Base-by-base conservation (phyloP, 2,329 filamentous ascomycete genomes). In the Fusarium sacchari region DNA sequence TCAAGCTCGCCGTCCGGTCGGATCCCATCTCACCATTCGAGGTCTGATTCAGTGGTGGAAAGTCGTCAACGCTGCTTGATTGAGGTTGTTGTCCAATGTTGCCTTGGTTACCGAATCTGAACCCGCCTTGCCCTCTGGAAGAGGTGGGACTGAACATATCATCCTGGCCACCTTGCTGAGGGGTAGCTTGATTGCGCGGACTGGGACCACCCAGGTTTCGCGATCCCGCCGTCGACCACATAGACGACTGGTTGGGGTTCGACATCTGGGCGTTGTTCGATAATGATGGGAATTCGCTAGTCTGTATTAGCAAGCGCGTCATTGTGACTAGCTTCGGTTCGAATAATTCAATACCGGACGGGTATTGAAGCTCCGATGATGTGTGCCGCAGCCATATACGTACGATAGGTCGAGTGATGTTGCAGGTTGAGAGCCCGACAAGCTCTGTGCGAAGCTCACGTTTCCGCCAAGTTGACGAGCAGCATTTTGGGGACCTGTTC, bases 271-370 rank as follows among this genome's bases (percentile, higher is more conserved):
- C 84, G 72, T 88, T 90, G 76, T 89, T 90, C 58, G 89, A 91
- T 74, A 92, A 81, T 28, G 90, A 91, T 14, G 90, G 90, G 61
- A 92, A 92, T 78, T 92, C 90, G 69, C 90, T 92, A 69, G n/a
- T n/a, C n/a, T 22, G n/a, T 26, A 46, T 74, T 49, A 72, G 68
- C 42, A 53, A 24, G 39, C 40, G 57, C 39, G 42, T 56, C 49
- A 18, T 46, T 56, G 6, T 11, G 17, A 24, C 56, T 26, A 13
- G 36, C 7, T 72, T 28, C 44, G 32, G 24, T 43, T 36, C 44
- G 58, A 62, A 61, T 39, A 28, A 44, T 61, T 24, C 40, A 49
- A 46, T 36, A 37, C 39, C 42, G 36, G 30, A 39, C 39, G 18
- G 24, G 37, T 64, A 32, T 47, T 55, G 50, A 53, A 39, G 49